These are phyloP conservation scores for Pseudevernia furfuracea DNA, from an alignment of 495 filamentous ascomycete genomes.

Conservation along the genomic window DNA sequence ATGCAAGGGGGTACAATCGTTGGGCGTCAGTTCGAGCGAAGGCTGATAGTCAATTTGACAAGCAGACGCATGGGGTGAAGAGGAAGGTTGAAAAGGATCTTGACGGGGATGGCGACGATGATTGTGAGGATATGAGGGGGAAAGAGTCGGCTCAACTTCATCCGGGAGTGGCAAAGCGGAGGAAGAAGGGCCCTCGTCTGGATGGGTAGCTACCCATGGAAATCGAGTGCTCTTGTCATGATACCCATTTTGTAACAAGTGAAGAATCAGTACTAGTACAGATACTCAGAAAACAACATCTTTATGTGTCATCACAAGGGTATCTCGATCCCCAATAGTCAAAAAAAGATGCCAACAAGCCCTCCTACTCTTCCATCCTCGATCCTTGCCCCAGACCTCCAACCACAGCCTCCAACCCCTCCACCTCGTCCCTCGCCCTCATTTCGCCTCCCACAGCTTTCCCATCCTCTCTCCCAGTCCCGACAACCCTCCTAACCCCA, in stretches of 20 bases:
- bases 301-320: background rate
- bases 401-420: constrained; percentile 23
- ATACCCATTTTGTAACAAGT: constrained; percentile 2
- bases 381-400: constrained; percentile 5
- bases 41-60: background rate
- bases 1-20: too few species aligned
- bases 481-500: constrained; percentile 38
- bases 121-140: background rate
- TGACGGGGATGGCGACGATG: background rate
- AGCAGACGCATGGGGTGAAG: background rate
- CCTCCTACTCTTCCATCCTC: constrained; percentile 12
- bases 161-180: background rate
- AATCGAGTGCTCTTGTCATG: background rate
- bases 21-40: background rate
- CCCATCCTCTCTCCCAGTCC: constrained; percentile 9
- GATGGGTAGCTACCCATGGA: constrained; percentile 9
- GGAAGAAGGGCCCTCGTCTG: constrained; percentile 15
- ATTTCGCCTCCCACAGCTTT: constrained; percentile 13
- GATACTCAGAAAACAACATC: background rate
- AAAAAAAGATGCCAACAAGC: background rate
- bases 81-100: background rate
- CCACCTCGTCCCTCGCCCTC: constrained; percentile 23
- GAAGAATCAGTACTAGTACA: background rate
- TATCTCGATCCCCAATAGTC: background rate
- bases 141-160: background rate